Conservation (phyloP, 2,329 filamentous ascomycete genomes). For the Fusarium goolgardi region DNA sequence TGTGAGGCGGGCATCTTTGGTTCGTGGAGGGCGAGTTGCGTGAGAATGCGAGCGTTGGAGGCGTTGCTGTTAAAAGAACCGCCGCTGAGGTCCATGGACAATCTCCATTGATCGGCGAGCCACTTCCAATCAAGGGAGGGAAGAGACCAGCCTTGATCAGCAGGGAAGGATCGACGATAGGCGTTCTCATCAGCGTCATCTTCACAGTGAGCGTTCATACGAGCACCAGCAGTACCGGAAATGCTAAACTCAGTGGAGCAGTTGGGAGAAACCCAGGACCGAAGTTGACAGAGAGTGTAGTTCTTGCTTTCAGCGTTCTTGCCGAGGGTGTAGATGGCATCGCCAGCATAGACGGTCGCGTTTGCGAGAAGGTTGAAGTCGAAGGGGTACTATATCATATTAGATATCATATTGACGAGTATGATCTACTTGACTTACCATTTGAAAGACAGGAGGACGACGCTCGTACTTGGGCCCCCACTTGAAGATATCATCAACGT, state of each 20-base stretch:
- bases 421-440: conserved; percentile 51
- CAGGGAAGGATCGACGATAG: conserved; percentile 61
- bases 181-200: conserved; percentile 63
- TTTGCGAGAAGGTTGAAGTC: conserved; percentile 76
- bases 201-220: conserved; percentile 71
- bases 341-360: conserved; percentile 53
- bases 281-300: conserved; percentile 76
- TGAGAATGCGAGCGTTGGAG: conserved; percentile 66
- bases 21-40: conserved; percentile 61
- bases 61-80: conserved; percentile 67
- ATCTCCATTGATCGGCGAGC: conserved; percentile 65
- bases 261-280: conserved; percentile 69
- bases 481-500: conserved; percentile 76
- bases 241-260: conserved; percentile 74
- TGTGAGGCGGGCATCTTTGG: conserved; percentile 60
- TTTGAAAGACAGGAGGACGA: conserved; percentile 63
- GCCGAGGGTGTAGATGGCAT: conserved; percentile 74
- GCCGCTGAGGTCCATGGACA: conserved; percentile 66
- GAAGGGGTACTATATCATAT: conserved; percentile 60
- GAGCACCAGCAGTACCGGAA: conserved; percentile 67
- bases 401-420: not conserved
- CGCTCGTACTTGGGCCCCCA: conserved; percentile 68
- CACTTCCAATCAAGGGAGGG: conserved; percentile 65
- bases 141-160: conserved; percentile 47
- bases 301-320: conserved; percentile 57